These are phyloP conservation scores for Meyerozyma elateridarum DNA, from an alignment of 1,139 yeast genomes.

Conservation along the genomic window DNA sequence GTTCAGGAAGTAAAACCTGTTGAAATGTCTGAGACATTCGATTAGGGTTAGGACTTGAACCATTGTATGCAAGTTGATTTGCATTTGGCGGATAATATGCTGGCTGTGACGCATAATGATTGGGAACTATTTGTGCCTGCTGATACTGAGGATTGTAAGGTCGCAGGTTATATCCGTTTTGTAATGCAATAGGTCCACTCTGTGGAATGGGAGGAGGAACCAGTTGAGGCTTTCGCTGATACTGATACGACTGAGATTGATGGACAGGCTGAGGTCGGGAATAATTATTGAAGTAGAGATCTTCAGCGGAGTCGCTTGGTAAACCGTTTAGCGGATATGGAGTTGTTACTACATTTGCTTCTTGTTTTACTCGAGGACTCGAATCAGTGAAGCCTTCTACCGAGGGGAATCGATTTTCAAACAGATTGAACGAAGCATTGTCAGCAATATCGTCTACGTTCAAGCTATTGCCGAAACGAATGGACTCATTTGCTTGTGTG, in stretches of 20 bases:
- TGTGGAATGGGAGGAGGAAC: not conserved
- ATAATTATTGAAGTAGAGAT: not conserved
- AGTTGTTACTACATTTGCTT: not conserved
- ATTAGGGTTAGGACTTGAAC: too few relatives aligned
- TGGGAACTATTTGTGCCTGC: too few relatives aligned
- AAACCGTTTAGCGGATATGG: not conserved
- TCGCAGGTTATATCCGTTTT: not conserved
- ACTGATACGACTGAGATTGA: too few relatives aligned
- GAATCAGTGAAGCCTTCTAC: not conserved
- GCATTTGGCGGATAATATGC: too few relatives aligned
- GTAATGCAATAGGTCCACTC: not conserved
- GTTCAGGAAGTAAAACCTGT: not conserved
- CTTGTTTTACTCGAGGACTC: not conserved
- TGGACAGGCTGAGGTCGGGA: not conserved
- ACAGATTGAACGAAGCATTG: slow-evolving; percentile 1
- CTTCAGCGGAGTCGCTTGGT: not conserved
- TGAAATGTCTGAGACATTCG: not conserved
- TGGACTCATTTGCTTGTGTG: too few relatives aligned
- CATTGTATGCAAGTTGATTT: too few relatives aligned
- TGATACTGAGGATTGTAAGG: too few relatives aligned
- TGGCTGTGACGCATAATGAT: too few relatives aligned
- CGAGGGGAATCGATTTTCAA: slow-evolving; percentile 2
- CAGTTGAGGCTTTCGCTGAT: not conserved
- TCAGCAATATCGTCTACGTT: too few relatives aligned
- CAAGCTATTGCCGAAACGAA: too few relatives aligned